Conservation (phyloP, 2,329 filamentous ascomycete genomes). For the Incumbomyces delicatus region DNA sequence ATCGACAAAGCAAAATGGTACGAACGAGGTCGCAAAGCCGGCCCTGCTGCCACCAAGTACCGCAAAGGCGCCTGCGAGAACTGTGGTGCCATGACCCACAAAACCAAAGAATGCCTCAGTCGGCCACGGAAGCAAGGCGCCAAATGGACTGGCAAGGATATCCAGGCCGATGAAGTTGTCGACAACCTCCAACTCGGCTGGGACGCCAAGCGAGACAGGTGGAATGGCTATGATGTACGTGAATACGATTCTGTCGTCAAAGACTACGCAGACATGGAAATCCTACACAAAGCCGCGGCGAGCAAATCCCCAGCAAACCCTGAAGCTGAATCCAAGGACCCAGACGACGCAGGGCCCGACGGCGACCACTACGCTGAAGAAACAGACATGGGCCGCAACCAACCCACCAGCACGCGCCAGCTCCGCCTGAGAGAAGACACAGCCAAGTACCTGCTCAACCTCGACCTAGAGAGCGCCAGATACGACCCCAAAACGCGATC, state of each 20-base stretch:
- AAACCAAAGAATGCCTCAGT: constrained; percentile 84
- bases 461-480: constrained; percentile 91
- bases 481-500: constrained; percentile 94
- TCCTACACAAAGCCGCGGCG: constrained; percentile 51
- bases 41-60: constrained; percentile 87
- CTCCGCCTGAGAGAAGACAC: constrained; percentile 91
- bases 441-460: constrained; percentile 88
- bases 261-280: constrained; percentile 78
- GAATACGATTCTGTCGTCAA: constrained; percentile 83
- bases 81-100: constrained; percentile 94
- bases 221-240: constrained; percentile 91
- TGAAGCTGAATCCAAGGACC: constrained; percentile 33
- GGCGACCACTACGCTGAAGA: constrained; percentile 62
- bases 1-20: constrained; percentile 74
- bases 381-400: constrained; percentile 80
- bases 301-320: constrained; percentile 31
- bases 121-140: constrained; percentile 82
- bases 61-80: constrained; percentile 98
- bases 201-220: constrained; percentile 95
- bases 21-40: constrained; percentile 73
- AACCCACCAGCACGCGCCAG: constrained; percentile 82
- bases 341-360: constrained; percentile 35
- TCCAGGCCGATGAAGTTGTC: constrained; percentile 80
- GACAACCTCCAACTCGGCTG: constrained; percentile 82
- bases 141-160: constrained; percentile 84